A percentile compares a stretch with the other conserved stretches of the same genome.
Evolutionary conservation across 176 grass and related monocot genomes (phyloP).

Genomic region (Saccharum officinarum): DNA sequence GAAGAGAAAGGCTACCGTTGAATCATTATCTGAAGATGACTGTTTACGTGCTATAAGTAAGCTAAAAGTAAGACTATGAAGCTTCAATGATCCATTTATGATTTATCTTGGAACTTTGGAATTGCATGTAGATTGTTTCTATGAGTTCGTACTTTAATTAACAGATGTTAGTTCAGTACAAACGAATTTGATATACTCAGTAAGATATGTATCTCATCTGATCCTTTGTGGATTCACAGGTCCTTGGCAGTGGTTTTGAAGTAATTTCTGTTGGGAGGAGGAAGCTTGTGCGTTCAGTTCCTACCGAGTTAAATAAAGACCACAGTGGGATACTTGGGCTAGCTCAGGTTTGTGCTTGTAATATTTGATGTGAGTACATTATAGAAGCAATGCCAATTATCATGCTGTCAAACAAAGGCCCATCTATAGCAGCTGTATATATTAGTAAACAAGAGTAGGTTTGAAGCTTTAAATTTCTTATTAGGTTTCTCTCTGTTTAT

Average conservation of each 20-base stretch:
- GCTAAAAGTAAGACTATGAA: constrained; percentile 66
- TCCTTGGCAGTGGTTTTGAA: constrained; percentile 97
- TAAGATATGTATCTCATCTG: background rate
- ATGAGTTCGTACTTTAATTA: background rate
- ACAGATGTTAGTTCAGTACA: background rate
- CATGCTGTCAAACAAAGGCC: background rate
- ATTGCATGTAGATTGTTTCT: constrained; percentile 1
- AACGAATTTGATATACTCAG: background rate
- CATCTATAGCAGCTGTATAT: background rate
- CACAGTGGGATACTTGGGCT: constrained; percentile 96
- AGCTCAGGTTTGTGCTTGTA: constrained; percentile 79
- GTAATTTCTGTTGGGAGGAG: constrained; percentile 88
- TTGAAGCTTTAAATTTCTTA: background rate
- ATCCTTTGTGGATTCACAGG: constrained; percentile 55
- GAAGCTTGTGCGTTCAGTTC: constrained; percentile 87
- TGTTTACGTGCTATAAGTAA: constrained; percentile 97
- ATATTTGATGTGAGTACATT: background rate
- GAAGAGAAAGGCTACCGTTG: constrained; percentile 67
- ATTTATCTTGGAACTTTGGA: constrained; percentile 2
- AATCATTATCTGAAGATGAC: constrained; percentile 85
- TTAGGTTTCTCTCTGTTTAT: background rate
- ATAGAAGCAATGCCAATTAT: background rate
- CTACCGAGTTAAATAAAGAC: constrained; percentile 95
- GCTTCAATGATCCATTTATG: background rate
- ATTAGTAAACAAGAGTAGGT: background rate